phyloP scores from a whole-genome alignment of 225 moss, liverwort and hornwort genomes.

The Neckera pumila region DNA sequence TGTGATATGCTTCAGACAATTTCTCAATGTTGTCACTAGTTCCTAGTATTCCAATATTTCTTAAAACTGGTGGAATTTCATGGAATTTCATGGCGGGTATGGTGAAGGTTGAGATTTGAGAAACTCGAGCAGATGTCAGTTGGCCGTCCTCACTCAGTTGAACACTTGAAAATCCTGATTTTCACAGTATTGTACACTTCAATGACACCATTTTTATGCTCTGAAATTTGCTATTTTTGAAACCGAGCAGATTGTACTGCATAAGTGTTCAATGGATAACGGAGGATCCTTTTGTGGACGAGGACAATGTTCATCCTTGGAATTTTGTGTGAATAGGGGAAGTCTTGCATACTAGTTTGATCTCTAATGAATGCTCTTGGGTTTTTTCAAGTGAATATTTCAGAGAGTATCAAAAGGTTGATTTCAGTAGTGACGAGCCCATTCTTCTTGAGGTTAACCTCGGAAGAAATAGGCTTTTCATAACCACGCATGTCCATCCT shows the following conservation, averaged over 20 bases:
- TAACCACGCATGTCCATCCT: no score
- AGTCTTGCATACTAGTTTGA: neutral
- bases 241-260: no score
- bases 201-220: neutral
- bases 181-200: no score
- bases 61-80: neutral
- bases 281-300: neutral
- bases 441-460: no score
- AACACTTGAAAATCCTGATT: neutral
- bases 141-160: neutral
- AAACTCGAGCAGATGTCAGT: neutral
- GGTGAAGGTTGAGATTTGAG: neutral
- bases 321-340: no score
- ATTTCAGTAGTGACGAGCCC: accelerated
- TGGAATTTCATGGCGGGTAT: neutral
- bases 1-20: neutral
- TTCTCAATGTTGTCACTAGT: neutral
- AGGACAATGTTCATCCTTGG: neutral
- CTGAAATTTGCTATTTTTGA: neutral
- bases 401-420: neutral
- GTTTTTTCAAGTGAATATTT: neutral
- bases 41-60: neutral
- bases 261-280: no score
- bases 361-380: no score
- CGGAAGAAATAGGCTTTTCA: no score